Evolutionary conservation across 2,329 filamentous ascomycete genomes (phyloP), one percentile per base, ranked within the genome.

Genomic region (Fusarium odoratissimum): DNA sequence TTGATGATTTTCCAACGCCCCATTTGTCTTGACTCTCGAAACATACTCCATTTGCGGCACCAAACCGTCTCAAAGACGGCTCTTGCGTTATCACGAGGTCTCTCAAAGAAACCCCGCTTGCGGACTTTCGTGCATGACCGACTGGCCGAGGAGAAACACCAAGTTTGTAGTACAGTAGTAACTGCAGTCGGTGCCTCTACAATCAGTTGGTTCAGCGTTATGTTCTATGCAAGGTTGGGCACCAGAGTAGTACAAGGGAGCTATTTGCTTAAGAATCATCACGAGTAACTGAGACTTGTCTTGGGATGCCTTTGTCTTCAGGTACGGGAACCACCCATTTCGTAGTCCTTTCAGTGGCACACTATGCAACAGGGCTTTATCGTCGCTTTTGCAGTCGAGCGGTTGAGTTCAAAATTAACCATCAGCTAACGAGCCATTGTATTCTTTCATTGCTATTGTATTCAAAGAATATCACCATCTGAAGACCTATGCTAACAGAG

Each of bases 141-240:
- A 59, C 45, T 59, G 60, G 10, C 46, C 35, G 56, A 61, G 52
- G 37, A 63, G 58, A 30, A 49, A 59, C 60, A 56, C 46, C 49
- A 31, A 37, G 21, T 19, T 44, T 21, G 72, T 74, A 19, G 37
- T 42, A 74, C 72, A 49, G 38, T 40, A 42, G 44, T 16, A 38
- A 61, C 54, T 37, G n/a, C 25, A 19, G 40, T 48, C n/a, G 12
- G 49, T 9, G 46, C 33, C 45, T 51, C 51, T 46, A 44, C 8
- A 31, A 25, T 44, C 52, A 54, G 30, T 44, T 35, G 41, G 60
- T 51, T 28, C 46, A 41, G 38, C 28, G 44, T 58, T 59, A 41
- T 55, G 48, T 21, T 58, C 41, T 37, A 37, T 48, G 37, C 35
- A 37, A 60, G 55, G 60, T 60, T 46, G 51, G 25, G 64, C 23